A percentile compares a stretch with the other conserved stretches of the same genome.
Conservation (phyloP, 768 basidiomycete species). For the Agaricus blazei region DNA sequence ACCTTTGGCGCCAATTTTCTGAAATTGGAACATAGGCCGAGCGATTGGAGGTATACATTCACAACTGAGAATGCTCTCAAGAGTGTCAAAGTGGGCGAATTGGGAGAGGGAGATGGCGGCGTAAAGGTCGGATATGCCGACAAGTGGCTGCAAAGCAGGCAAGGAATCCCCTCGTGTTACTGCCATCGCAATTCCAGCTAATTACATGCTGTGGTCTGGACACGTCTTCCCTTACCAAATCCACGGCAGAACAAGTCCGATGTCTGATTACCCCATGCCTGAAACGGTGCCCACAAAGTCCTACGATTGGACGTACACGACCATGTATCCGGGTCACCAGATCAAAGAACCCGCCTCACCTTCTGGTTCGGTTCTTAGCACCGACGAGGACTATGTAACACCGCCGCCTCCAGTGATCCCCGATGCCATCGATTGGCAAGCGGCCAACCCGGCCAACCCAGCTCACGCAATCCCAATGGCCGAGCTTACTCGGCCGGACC, state of each 20-base stretch:
- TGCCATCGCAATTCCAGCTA: constrained; percentile 13
- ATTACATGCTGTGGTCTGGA: constrained; percentile 15
- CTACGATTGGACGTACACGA: constrained; percentile 99
- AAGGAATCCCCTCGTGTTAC: constrained; percentile 17
- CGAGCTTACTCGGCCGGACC: constrained; percentile 84
- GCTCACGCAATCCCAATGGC: constrained; percentile 74
- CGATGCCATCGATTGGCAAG: constrained; percentile 34
- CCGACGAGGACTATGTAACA: constrained; percentile 14
- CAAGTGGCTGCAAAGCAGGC: constrained; percentile 90
- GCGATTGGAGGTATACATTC: constrained; percentile 64
- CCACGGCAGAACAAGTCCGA: constrained; percentile 54
- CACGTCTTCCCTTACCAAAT: constrained; percentile 1
- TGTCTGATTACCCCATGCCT: constrained; percentile 62
- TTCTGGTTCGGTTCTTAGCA: constrained; percentile 7
- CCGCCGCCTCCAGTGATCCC: constrained; percentile 13
- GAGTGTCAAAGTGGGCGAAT: constrained; percentile 70
- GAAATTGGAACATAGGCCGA: constrained; percentile 56
- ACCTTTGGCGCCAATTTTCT: constrained; percentile 87
- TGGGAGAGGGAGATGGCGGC: constrained; percentile 78
- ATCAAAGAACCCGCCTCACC: constrained; percentile 11
- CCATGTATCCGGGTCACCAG: constrained; percentile 70
- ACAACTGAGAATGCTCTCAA: constrained; percentile 62
- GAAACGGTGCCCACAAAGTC: constrained; percentile 73
- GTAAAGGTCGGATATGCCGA: constrained; percentile 95
- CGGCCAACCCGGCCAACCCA: constrained; percentile 51